Evolutionary conservation across 2,329 filamentous ascomycete genomes (phyloP).

Genomic region (Claviceps citrina): DNA sequence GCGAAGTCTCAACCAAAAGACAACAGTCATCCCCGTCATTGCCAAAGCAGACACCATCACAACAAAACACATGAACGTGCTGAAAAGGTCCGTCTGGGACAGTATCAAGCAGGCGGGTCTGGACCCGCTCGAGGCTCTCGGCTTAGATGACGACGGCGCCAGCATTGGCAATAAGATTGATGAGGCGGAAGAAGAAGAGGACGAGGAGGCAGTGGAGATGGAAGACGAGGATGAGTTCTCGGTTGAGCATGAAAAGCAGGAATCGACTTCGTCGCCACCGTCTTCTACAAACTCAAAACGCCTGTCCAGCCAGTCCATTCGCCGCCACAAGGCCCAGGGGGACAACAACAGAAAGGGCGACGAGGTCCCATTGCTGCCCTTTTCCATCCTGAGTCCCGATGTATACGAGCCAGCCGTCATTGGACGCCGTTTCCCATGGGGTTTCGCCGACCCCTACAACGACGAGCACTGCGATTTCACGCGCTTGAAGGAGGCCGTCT

Average conservation of each 20-base stretch:
- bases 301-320: conserved; percentile 30
- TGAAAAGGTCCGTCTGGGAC: conserved; percentile 83
- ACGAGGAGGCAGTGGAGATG: too few relatives aligned
- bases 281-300: conserved; percentile 28
- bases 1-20: conserved; percentile 77
- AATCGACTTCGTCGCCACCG: conserved; percentile 16
- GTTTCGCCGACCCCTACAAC: conserved; percentile 88
- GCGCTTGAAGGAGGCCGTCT: conserved; percentile 79
- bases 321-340: conserved; percentile 30
- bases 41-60: conserved; percentile 95
- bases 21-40: conserved; percentile 86
- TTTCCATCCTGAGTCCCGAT: conserved; percentile 90
- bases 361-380: conserved; percentile 58
- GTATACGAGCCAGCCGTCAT: conserved; percentile 66
- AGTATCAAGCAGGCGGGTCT: conserved; percentile 73
- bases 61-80: conserved; percentile 78
- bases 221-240: conserved; percentile 23
- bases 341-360: conserved; percentile 32
- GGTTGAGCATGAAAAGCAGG: conserved; percentile 10
- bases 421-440: conserved; percentile 89
- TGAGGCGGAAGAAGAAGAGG: conserved; percentile 34
- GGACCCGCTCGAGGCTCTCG: conserved; percentile 75
- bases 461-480: conserved; percentile 86
- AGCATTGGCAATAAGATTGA: conserved; percentile 41
- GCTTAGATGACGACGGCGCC: conserved; percentile 60